These are phyloP conservation scores for Mercurialis annua DNA, from an alignment of 345 rosid genomes.

Conservation along the genomic window DNA sequence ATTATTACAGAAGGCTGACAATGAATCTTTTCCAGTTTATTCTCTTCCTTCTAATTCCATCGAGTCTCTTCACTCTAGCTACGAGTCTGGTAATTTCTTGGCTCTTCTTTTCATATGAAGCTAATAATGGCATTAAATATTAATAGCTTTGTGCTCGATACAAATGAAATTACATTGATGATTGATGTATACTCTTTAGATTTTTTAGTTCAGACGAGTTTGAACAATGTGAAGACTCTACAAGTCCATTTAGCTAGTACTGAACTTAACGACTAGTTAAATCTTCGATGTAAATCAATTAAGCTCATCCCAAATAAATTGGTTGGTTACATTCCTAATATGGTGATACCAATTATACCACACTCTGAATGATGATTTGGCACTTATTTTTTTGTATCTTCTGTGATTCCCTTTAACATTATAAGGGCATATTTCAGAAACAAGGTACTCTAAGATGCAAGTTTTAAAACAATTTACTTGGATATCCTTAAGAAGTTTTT, in stretches of 20 bases:
- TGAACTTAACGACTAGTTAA: no score
- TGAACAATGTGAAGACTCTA: neutral
- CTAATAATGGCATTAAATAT: neutral
- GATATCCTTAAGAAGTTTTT: neutral
- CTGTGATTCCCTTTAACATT: neutral
- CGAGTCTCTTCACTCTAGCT: slow-evolving; percentile 44
- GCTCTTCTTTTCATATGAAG: slow-evolving; percentile 3
- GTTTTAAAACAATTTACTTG: neutral
- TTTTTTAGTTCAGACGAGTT: neutral
- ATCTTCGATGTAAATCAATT: no score
- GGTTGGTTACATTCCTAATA: neutral
- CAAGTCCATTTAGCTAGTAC: neutral
- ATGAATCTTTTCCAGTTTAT: slow-evolving; percentile 51
- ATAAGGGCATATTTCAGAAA: neutral
- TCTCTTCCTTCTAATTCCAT: slow-evolving; percentile 46
- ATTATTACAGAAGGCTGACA: slow-evolving; percentile 67
- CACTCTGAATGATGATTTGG: neutral
- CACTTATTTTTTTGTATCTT: neutral
- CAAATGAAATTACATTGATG: neutral
- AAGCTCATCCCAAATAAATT: no score
- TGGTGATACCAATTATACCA: neutral
- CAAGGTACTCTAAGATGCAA: slow-evolving; percentile 1
- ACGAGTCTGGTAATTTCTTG: slow-evolving; percentile 56
- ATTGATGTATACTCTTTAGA: neutral
- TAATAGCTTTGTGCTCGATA: neutral